Percentiles rank a stretch among this genome's conserved stretches.
These are phyloP conservation scores for Amylocarpus encephaloides DNA, from an alignment of 2,329 filamentous ascomycete species.

Conservation along the genomic window DNA sequence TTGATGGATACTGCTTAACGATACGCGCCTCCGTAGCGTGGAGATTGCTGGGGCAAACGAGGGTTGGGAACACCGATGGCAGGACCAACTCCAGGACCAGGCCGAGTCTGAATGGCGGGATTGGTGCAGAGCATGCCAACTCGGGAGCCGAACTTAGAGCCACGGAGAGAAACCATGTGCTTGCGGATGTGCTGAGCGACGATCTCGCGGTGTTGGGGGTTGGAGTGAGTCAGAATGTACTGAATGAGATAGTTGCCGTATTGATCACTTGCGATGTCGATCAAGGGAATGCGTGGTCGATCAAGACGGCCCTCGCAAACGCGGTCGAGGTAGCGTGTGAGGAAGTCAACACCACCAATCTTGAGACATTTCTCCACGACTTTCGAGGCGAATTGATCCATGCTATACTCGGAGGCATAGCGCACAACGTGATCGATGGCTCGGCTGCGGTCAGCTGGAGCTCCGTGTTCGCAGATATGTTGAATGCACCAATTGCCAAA, in stretches of 20 bases:
- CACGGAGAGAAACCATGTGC: constrained; percentile 98
- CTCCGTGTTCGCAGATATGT: constrained; percentile 96
- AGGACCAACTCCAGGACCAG: constrained; percentile 72
- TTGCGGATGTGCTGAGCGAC: constrained; percentile 94
- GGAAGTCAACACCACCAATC: constrained; percentile 84
- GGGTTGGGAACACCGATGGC: constrained; percentile 45
- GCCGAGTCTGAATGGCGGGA: constrained; percentile 79
- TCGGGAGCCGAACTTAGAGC: constrained; percentile 96
- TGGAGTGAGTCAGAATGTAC: constrained; percentile 87
- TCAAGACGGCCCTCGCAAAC: constrained; percentile 88
- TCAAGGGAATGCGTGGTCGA: constrained; percentile 90
- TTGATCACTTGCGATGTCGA: constrained; percentile 97
- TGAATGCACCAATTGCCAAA: constrained; percentile 99
- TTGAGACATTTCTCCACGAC: constrained; percentile 99
- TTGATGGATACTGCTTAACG: constrained; percentile 38
- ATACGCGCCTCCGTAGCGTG: constrained; percentile 53
- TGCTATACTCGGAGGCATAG: constrained; percentile 93
- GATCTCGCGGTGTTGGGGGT: constrained; percentile 81
- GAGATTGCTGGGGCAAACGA: constrained; percentile 47
- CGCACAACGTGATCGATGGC: constrained; percentile 93
- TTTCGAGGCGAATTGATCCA: constrained; percentile 98
- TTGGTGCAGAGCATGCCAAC: constrained; percentile 99
- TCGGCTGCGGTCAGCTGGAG: constrained; percentile 81
- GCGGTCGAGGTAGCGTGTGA: constrained; percentile 85
- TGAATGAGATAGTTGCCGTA: constrained; percentile 98